Evolutionary conservation across 2,329 filamentous ascomycete genomes (phyloP), one percentile per base, ranked within the genome.

Genomic region (Trichoderma endophyticum): DNA sequence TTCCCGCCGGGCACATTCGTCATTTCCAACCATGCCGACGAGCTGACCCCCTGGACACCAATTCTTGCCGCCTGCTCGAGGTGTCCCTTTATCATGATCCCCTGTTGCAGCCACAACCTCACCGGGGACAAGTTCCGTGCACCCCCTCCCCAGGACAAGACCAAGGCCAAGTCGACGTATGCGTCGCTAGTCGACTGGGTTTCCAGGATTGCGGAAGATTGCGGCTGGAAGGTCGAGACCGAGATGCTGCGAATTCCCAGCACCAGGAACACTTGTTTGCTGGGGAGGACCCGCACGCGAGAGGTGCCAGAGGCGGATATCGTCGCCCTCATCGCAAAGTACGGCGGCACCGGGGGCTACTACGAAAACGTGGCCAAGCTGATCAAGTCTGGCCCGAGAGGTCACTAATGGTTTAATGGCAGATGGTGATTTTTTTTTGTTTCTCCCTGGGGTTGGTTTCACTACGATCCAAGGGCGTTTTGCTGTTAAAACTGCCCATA

Each of bases 1-100:
- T 97, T 98, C 77, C 86, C 89, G 0, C 79, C 81, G 18, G 89
- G 90, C 32, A 97, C 94, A 0, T 99, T 99, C 81, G 94, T 99
- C 77, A 92, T 99, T 74, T 97, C 94, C 63, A 99, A 99, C 79
- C 96, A 99, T 80, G 95, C 95, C 12, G 96, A 99, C 79, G 95
- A 99, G 82, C 87, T 99, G 15, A 99, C 96, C 0, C 90, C 93
- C 0, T 99, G 96, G 96, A 98, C 96, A 0, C 96, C 96, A 0
- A 87, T 98, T 21, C 88, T 99, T 54, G 95, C 93, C 1, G 88
- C 89, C 7, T 83, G 94, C 2, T 94, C 92, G 0, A 83, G 88
- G 2, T 92, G 92, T 12, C 92, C 94, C 0, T 99, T 98, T 81
- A 89, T 99, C 73, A 92, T 93, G 76, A 97, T 99, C 59, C 96